Evolutionary conservation across 2,329 filamentous ascomycete genomes (phyloP), one percentile per base, ranked within the genome.

Genomic region (Xylaria sp.): DNA sequence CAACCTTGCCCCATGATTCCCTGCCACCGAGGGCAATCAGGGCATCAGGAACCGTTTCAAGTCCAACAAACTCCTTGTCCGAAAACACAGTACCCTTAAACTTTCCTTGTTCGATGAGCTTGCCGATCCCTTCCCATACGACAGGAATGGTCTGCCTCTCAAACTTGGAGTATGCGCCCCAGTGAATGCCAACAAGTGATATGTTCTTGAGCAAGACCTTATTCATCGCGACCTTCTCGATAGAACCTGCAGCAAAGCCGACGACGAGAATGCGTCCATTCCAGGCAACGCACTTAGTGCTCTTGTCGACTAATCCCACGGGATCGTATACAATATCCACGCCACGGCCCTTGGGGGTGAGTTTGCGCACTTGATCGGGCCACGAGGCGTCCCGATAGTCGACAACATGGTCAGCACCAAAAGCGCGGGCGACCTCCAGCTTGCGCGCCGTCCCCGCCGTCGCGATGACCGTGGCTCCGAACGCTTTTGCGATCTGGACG

Each of bases 261-360:
- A 98, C 90, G 5, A 98, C 89, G 51, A 97, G 82, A 64, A 98
- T 86, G 13, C 94, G 87, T 1, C 93, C 95, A 79, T 97, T 97
- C 94, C 94, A 98, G 3, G 93, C 92, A 3, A 92, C 93, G 82
- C 95, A 97, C 81, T 97, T 97, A 74, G 94, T 92, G 74, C 90
- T 93, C 77, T 89, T 87, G 73, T 97, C 93, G 59, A 97, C 93
- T 78, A 97, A 83, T 0, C 95, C 95, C 0, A 98, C 95, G 13
- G 95, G 94, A 79, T 98, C 95, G 82, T 93, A 98, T 26, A 98
- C 94, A 60, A 98, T 93, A 80, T 98, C 94, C 20, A 97, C 94
- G 11, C 94, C 89, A 53, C 83, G 80, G 1, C 87, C 87, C 70
- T 89, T 88, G 0, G 92, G 93, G 4, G 92, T 95, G 67, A 98